These are phyloP conservation scores for Botrytis medusae DNA, from an alignment of 2,329 filamentous ascomycete species.

Conservation along the genomic window DNA sequence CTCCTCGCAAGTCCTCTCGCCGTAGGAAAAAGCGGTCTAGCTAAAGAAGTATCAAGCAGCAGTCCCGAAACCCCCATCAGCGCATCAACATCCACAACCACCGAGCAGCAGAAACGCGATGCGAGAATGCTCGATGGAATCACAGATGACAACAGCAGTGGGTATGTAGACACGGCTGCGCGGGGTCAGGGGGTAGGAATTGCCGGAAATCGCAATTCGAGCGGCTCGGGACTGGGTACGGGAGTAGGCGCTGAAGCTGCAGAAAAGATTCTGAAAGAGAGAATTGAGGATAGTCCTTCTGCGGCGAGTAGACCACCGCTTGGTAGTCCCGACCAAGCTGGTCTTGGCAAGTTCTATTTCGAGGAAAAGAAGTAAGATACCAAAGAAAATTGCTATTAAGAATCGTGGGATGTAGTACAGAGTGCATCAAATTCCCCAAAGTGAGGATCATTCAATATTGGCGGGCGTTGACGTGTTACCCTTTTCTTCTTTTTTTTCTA, in stretches of 20 bases:
- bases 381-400: background rate
- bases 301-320: slow-evolving; percentile 40
- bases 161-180: slow-evolving; percentile 62
- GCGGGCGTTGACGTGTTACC: background rate
- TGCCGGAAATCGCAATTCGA: slow-evolving; percentile 17
- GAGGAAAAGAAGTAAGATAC: slow-evolving; percentile 47
- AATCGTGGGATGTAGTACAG: background rate
- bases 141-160: slow-evolving; percentile 55
- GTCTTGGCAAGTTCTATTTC: slow-evolving; percentile 60
- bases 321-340: slow-evolving; percentile 47
- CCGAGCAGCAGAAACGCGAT: slow-evolving; percentile 55
- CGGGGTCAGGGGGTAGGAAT: slow-evolving; percentile 35
- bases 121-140: slow-evolving; percentile 68
- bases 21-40: slow-evolving; percentile 37
- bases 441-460: background rate
- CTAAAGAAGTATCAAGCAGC: slow-evolving; percentile 30
- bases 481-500: background rate
- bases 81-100: slow-evolving; percentile 29
- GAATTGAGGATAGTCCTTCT: slow-evolving; percentile 52
- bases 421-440: too few species aligned
- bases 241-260: slow-evolving; percentile 51
- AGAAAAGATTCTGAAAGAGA: slow-evolving; percentile 63
- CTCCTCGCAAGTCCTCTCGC: slow-evolving; percentile 40
- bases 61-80: slow-evolving; percentile 30
- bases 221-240: slow-evolving; percentile 2